Evolutionary conservation across 2,329 filamentous ascomycete species (phyloP).

Genomic region (Curvularia eragrostidis): DNA sequence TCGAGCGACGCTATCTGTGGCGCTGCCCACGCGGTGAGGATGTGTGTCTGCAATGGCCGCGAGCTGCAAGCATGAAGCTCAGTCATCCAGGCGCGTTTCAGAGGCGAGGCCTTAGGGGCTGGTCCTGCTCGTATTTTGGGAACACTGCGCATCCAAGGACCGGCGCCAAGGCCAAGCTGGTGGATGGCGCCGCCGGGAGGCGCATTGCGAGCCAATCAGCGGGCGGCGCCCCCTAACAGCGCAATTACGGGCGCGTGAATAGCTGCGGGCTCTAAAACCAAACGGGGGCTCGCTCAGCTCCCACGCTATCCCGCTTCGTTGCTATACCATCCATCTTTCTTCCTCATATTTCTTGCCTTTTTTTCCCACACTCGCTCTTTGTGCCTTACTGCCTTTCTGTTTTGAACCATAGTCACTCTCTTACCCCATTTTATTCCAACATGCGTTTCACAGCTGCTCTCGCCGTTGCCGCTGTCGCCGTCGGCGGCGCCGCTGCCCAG

Average conservation of each 20-base stretch:
- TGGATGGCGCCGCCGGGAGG: conserved; percentile 2
- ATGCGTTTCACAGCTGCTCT: conserved; percentile 35
- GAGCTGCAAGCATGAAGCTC: neutral
- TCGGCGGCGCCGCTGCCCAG: conserved; percentile 32
- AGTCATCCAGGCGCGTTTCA: conserved; percentile 15
- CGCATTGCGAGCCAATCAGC: conserved; percentile 12
- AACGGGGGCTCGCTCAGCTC: conserved; percentile 3
- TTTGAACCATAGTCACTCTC: conserved; percentile 22
- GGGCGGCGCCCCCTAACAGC: neutral
- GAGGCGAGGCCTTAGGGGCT: conserved; percentile 5
- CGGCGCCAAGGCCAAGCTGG: conserved; percentile 13
- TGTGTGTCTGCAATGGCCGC: neutral
- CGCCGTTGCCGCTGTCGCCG: conserved; percentile 31
- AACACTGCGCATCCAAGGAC: too few species aligned
- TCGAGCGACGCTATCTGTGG: neutral
- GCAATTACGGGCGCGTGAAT: conserved; percentile 21
- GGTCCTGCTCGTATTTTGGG: too few species aligned
- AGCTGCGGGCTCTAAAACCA: conserved; percentile 15
- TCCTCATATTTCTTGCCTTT: conserved; percentile 1
- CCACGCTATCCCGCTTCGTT: neutral
- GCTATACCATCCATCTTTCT: neutral
- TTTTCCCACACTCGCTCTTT: conserved; percentile 10
- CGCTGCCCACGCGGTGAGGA: neutral
- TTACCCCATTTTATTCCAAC: conserved; percentile 8
- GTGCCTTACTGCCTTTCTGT: neutral